phyloP scores from a whole-genome alignment of 2,329 filamentous ascomycete genomes.

The Basipetospora chlamydospora region DNA sequence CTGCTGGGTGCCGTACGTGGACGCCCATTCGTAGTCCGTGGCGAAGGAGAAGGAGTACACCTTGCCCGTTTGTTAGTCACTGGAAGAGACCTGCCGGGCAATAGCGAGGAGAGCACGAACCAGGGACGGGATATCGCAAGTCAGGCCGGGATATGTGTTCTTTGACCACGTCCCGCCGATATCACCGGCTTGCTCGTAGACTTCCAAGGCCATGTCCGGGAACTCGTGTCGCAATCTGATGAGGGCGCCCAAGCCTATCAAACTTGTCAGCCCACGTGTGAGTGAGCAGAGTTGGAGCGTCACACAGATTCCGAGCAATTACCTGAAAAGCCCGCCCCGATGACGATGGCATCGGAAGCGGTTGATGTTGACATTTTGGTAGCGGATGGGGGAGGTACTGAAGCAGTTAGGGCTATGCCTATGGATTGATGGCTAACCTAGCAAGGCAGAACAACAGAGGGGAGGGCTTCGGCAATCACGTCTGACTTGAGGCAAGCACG shows the following conservation, averaged over 20 bases:
- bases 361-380: too few species aligned
- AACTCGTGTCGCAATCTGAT: conserved; percentile 12
- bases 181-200: conserved; percentile 18
- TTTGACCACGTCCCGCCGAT: conserved; percentile 17
- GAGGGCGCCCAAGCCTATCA: conserved; percentile 8
- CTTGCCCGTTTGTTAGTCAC: conserved; percentile 8
- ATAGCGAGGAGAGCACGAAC: conserved; percentile 8
- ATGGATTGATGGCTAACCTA: too few species aligned
- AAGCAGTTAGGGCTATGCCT: too few species aligned
- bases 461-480: too few species aligned
- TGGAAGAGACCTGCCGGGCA: conserved; percentile 17
- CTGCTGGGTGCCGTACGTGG: conserved; percentile 17
- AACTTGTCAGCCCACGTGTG: conserved; percentile 18
- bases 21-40: conserved; percentile 23
- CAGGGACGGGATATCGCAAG: conserved; percentile 5
- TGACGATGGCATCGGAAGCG: conserved; percentile 18
- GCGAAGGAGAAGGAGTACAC: conserved; percentile 28
- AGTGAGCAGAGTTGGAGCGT: too few species aligned
- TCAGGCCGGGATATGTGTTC: conserved; percentile 16
- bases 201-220: neutral
- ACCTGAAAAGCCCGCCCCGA: conserved; percentile 18
- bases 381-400: too few species aligned
- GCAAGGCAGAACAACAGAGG: too few species aligned
- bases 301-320: too few species aligned
- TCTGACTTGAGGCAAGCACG: too few species aligned